A percentile compares a stretch with the other conserved stretches of the same genome.
Conservation (phyloP, 768 basidiomycete genomes). For the Suillus americanus region DNA sequence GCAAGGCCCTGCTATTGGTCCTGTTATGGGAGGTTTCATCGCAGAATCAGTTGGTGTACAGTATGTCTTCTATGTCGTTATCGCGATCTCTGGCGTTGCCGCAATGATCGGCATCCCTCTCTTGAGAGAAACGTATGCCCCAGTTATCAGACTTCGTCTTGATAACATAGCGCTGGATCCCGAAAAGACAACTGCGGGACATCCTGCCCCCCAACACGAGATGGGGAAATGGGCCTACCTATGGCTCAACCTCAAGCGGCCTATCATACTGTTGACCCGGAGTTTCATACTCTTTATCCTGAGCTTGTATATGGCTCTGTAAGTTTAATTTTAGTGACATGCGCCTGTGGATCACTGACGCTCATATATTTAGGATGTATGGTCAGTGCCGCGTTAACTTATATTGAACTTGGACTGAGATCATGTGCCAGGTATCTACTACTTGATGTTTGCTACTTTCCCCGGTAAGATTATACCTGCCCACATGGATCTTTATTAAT, state of each 20-base stretch:
- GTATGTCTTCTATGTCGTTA: conserved; percentile 60
- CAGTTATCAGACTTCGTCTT: conserved; percentile 57
- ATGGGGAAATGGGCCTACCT: conserved; percentile 41
- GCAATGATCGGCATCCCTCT: conserved; percentile 56
- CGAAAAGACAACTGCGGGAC: conserved; percentile 40
- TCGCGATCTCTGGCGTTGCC: conserved; percentile 42
- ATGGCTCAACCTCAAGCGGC: conserved; percentile 64
- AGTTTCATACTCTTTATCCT: conserved; percentile 72
- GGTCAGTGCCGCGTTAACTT: conserved; percentile 37
- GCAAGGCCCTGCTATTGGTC: conserved; percentile 52
- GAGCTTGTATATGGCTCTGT: conserved; percentile 74
- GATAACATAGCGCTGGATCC: conserved; percentile 40
- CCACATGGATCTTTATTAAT: conserved; percentile 7
- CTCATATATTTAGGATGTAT: conserved; percentile 43
- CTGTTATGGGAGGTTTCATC: conserved; percentile 68
- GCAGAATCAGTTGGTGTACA: conserved; percentile 56
- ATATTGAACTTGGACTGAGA: neutral
- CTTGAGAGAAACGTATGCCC: conserved; percentile 73
- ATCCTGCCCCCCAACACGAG: conserved; percentile 27
- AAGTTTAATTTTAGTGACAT: conserved; percentile 28
- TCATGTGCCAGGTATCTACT: conserved; percentile 52
- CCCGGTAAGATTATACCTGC: conserved; percentile 37
- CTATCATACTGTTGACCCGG: conserved; percentile 52
- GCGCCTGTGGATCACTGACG: neutral
- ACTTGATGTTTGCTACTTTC: conserved; percentile 73